These are phyloP conservation scores for Pseudopyricularia cyperi DNA, from an alignment of 2,329 filamentous ascomycete genomes.

Conservation along the genomic window DNA sequence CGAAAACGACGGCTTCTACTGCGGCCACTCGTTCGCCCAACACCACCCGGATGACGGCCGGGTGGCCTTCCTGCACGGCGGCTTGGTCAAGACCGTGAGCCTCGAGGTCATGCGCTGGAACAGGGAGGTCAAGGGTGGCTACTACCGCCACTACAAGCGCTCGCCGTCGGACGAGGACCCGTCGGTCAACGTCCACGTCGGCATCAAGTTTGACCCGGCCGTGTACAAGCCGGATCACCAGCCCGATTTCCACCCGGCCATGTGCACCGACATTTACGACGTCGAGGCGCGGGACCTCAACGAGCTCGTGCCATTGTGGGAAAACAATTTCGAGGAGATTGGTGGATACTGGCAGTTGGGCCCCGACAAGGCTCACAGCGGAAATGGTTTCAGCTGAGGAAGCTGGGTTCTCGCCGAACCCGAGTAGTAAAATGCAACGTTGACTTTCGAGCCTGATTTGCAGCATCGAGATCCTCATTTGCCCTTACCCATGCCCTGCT, in stretches of 20 bases:
- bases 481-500: background rate
- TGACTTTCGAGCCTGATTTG: too few species aligned
- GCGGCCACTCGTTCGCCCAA: conserved; percentile 19
- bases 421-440: too few species aligned
- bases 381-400: background rate
- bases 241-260: conserved; percentile 4
- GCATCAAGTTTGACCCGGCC: conserved; percentile 8
- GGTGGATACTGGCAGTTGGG: conserved; percentile 6
- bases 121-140: conserved; percentile 11
- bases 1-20: conserved; percentile 13
- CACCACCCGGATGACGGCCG: conserved; percentile 16
- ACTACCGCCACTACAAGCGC: conserved; percentile 16
- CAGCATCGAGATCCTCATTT: too few species aligned
- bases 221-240: conserved; percentile 4
- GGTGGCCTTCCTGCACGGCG: conserved; percentile 18
- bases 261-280: conserved; percentile 9
- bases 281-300: conserved; percentile 6
- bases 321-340: conserved; percentile 4
- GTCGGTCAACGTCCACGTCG: conserved; percentile 4
- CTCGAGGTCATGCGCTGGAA: conserved; percentile 13
- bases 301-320: conserved; percentile 7
- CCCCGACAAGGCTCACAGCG: background rate
- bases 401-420: too few species aligned
- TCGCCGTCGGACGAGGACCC: conserved; percentile 5
- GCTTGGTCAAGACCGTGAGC: conserved; percentile 15